Evolutionary conservation across 805 yeast genomes (phyloP).

Genomic region (Spathaspora girioi): DNA sequence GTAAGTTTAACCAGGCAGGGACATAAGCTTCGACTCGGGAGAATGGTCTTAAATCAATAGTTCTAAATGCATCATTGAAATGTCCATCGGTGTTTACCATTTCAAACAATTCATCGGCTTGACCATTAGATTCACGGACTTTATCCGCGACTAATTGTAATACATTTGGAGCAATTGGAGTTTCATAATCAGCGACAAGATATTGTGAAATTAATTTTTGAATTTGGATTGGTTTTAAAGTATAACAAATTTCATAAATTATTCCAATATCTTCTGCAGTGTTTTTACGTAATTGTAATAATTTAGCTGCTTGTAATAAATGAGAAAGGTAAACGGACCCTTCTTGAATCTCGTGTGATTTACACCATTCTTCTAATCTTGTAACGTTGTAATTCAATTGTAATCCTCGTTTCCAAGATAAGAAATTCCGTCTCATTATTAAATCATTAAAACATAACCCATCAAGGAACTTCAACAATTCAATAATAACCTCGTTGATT

Average conservation of each 20-base stretch:
- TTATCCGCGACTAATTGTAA: slow-evolving; percentile 76
- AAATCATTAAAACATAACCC: slow-evolving; percentile 93
- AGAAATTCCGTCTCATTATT: slow-evolving; percentile 88
- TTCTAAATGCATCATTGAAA: slow-evolving; percentile 80
- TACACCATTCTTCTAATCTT: slow-evolving; percentile 97
- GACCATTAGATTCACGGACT: slow-evolving; percentile 50
- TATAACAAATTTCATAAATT: slow-evolving; percentile 91
- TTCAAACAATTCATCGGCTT: slow-evolving; percentile 67
- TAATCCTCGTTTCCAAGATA: slow-evolving; percentile 96
- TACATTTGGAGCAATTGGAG: slow-evolving; percentile 82
- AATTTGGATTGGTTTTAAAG: slow-evolving; percentile 90
- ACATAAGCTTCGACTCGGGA: slow-evolving; percentile 84
- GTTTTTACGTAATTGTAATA: slow-evolving; percentile 86
- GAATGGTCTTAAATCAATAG: slow-evolving; percentile 71
- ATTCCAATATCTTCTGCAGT: slow-evolving; percentile 87
- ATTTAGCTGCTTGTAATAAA: slow-evolving; percentile 87
- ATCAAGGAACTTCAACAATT: slow-evolving; percentile 81
- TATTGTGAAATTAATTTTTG: slow-evolving; percentile 89
- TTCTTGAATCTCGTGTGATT: slow-evolving; percentile 84
- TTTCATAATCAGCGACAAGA: slow-evolving; percentile 89
- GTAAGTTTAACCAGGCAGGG: slow-evolving; percentile 90
- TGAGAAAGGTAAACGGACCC: slow-evolving; percentile 82
- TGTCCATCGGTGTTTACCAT: slow-evolving; percentile 67
- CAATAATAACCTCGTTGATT: slow-evolving; percentile 77
- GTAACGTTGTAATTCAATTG: slow-evolving; percentile 96